These are phyloP conservation scores for Colletotrichum sp. DNA, from an alignment of 2,329 filamentous ascomycete genomes.

Conservation along the genomic window DNA sequence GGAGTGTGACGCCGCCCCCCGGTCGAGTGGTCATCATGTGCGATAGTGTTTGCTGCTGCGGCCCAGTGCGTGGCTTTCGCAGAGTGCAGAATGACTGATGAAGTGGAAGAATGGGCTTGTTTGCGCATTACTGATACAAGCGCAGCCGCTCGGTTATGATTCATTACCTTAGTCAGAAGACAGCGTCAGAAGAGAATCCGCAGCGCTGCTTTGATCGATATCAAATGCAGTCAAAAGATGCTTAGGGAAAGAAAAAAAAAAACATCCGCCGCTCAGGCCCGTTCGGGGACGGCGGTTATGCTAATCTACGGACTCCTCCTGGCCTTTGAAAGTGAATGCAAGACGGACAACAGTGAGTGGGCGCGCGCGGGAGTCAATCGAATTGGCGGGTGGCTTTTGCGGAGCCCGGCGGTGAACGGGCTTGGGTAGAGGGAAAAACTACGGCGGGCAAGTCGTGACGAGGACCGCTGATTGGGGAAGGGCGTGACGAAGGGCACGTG, in stretches of 20 bases:
- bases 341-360: background rate
- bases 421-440: background rate
- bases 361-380: background rate
- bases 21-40: background rate
- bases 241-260: background rate
- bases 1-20: background rate
- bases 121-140: background rate
- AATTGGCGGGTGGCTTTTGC: background rate
- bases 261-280: background rate
- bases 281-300: background rate
- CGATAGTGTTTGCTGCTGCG: background rate
- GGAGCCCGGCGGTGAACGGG: background rate
- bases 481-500: slow-evolving; percentile 16
- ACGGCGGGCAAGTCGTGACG: slow-evolving; percentile 15
- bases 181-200: background rate
- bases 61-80: background rate
- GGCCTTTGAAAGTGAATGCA: background rate
- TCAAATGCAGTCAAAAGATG: background rate
- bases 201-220: no score
- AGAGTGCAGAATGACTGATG: background rate
- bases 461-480: background rate
- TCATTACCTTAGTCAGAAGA: background rate
- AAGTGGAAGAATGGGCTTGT: background rate
- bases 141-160: background rate
- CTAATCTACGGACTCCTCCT: background rate